These are phyloP conservation scores for Helianthus annuus DNA, from an alignment of 129 eudicot species.

Conservation along the genomic window DNA sequence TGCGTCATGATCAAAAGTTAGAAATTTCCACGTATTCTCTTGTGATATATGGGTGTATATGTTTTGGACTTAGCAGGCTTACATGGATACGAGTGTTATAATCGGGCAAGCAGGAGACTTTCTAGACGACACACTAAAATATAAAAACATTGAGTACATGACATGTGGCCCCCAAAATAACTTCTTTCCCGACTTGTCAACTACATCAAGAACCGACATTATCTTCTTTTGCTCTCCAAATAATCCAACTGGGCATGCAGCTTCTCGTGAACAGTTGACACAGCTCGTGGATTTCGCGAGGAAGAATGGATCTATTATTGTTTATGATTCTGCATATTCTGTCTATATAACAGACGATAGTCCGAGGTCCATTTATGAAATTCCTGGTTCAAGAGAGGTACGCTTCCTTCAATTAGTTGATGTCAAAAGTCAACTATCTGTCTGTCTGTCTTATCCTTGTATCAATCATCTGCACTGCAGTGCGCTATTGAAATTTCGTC, in stretches of 20 bases:
- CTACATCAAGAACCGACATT: conserved; percentile 65
- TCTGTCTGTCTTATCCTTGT: neutral
- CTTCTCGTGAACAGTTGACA: conserved; percentile 60
- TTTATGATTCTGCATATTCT: conserved; percentile 85
- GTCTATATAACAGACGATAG: conserved; percentile 66
- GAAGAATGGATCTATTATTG: conserved; percentile 79
- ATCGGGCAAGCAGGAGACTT: conserved; percentile 86
- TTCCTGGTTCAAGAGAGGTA: conserved; percentile 93
- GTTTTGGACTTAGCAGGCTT: conserved; percentile 55
- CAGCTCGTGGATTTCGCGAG: conserved; percentile 69
- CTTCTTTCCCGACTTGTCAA: conserved; percentile 78
- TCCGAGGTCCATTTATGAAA: conserved; percentile 85
- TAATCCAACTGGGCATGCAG: conserved; percentile 92
- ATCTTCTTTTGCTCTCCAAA: conserved; percentile 94
- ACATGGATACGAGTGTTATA: conserved; percentile 87
- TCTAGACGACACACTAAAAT: conserved; percentile 50
- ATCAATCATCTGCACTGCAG: conserved; percentile 35
- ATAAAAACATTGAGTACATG: conserved; percentile 76
- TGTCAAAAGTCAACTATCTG: conserved; percentile 5
- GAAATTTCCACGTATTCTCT: neutral
- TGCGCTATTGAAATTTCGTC: conserved; percentile 90
- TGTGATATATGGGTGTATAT: neutral
- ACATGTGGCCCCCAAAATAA: conserved; percentile 67
- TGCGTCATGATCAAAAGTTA: neutral
- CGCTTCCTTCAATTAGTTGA: conserved; percentile 6